phyloP scores from a whole-genome alignment of 2,329 filamentous ascomycete species.

The Diaporthe citri region DNA sequence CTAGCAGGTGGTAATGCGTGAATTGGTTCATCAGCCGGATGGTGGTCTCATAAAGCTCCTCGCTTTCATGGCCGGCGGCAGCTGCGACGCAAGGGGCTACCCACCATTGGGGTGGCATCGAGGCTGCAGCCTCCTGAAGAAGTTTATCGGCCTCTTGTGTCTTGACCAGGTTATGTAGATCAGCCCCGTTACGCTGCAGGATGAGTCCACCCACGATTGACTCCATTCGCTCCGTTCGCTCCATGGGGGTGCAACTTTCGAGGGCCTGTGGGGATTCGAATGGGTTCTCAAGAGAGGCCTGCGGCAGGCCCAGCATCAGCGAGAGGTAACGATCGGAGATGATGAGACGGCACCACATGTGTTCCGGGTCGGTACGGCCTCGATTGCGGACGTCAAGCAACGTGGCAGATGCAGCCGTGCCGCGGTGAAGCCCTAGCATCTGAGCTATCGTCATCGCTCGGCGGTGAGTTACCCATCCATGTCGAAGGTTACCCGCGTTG shows the following conservation, averaged over 20 bases:
- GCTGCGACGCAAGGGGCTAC: conserved; percentile 45
- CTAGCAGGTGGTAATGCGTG: conserved; percentile 56
- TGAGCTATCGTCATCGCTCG: conserved; percentile 54
- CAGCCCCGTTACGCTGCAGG: conserved; percentile 52
- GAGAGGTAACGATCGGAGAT: conserved; percentile 61
- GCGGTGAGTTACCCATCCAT: conserved; percentile 59
- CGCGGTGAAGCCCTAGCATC: conserved; percentile 38
- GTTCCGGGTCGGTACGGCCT: conserved; percentile 48
- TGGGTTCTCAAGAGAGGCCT: conserved; percentile 48
- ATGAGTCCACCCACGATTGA: conserved; percentile 52
- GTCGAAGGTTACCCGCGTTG: conserved; percentile 60
- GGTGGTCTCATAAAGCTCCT: conserved; percentile 47
- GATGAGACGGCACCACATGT: conserved; percentile 61
- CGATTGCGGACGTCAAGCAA: conserved; percentile 46
- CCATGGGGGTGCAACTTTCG: conserved; percentile 47
- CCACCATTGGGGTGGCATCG: conserved; percentile 60
- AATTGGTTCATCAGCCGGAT: conserved; percentile 57
- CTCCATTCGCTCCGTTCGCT: conserved; percentile 53
- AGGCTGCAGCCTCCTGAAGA: conserved; percentile 51
- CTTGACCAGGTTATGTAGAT: conserved; percentile 45
- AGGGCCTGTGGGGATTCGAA: conserved; percentile 48
- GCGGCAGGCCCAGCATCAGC: conserved; percentile 60
- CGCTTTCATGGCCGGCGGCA: conserved; percentile 36
- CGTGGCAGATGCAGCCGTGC: conserved; percentile 42
- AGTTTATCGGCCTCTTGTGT: conserved; percentile 54